A percentile compares a stretch with the other conserved stretches of the same genome.
Evolutionary conservation across 1,284 basidiomycete genomes (phyloP).

Genomic region (Irpex lacteus): DNA sequence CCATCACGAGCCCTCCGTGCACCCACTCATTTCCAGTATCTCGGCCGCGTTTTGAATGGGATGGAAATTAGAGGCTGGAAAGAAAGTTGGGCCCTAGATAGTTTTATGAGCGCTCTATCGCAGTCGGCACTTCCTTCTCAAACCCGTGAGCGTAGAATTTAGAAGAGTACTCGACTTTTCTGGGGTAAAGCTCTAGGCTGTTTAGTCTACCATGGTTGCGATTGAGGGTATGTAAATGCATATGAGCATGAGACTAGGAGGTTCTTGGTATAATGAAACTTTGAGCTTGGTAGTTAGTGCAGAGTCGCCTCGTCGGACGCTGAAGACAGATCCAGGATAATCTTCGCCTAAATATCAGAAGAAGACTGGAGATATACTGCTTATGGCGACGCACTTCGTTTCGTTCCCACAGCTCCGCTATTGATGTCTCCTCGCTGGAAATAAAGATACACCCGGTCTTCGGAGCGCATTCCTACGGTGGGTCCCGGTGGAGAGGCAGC

Average conservation of each 20-base stretch:
- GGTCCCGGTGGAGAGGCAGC: background rate
- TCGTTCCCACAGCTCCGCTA: background rate
- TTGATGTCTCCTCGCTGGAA: background rate
- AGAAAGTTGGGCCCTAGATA: background rate
- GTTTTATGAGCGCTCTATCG: background rate
- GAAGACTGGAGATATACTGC: background rate
- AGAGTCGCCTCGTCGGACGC: background rate
- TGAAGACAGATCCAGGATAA: background rate
- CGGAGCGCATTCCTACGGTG: background rate
- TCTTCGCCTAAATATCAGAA: background rate
- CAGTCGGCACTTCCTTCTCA: background rate
- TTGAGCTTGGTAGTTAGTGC: background rate
- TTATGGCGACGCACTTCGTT: background rate
- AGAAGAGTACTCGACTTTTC: background rate
- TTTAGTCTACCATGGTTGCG: background rate
- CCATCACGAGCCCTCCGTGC: constrained; percentile 9
- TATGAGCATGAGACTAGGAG: background rate
- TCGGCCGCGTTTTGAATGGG: constrained; percentile 2
- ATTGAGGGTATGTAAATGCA: background rate
- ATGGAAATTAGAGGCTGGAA: background rate
- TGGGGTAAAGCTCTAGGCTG: background rate
- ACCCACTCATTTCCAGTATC: constrained; percentile 7
- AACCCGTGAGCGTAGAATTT: background rate
- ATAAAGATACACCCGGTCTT: background rate
- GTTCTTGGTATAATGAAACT: background rate